These are phyloP conservation scores for Diaporthe humulicola DNA, from an alignment of 2,329 filamentous ascomycete species.

Conservation along the genomic window DNA sequence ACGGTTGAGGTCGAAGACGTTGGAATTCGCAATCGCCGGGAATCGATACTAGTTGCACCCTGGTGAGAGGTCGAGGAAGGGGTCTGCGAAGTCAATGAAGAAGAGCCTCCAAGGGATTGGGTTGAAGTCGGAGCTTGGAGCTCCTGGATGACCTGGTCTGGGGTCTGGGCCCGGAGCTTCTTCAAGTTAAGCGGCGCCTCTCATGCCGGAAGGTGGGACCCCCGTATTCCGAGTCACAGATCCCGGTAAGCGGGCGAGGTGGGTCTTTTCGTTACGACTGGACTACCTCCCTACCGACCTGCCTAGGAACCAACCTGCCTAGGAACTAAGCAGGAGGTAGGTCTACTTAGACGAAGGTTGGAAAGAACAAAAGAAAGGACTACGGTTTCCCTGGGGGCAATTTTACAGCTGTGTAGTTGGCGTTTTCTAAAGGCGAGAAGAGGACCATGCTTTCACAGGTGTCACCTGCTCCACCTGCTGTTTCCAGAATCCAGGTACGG, in stretches of 20 bases:
- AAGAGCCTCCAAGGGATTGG: constrained; percentile 20
- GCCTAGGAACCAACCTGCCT: too few relatives aligned
- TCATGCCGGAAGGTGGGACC: constrained; percentile 20
- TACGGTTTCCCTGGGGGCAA: too few relatives aligned
- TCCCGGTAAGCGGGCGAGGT: constrained; percentile 8
- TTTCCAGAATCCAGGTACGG: not conserved
- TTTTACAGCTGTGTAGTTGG: too few relatives aligned
- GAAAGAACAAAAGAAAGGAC: not conserved
- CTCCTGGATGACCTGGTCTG: constrained; percentile 20
- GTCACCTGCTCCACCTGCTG: not conserved
- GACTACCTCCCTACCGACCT: not conserved
- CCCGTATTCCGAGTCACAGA: constrained; percentile 19
- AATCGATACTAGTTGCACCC: not conserved
- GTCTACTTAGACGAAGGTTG: not conserved
- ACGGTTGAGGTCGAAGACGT: not conserved
- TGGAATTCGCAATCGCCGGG: not conserved
- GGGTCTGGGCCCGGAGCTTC: constrained; percentile 31
- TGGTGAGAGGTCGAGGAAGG: not conserved
- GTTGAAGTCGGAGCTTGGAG: constrained; percentile 21
- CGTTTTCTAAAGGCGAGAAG: too few relatives aligned
- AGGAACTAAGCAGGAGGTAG: too few relatives aligned
- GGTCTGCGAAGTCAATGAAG: not conserved
- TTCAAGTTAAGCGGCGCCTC: constrained; percentile 10
- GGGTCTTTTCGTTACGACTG: not conserved
- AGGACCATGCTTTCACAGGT: not conserved